Base-by-base conservation (phyloP, 495 filamentous ascomycete species). In the Podospora anserina region DNA sequence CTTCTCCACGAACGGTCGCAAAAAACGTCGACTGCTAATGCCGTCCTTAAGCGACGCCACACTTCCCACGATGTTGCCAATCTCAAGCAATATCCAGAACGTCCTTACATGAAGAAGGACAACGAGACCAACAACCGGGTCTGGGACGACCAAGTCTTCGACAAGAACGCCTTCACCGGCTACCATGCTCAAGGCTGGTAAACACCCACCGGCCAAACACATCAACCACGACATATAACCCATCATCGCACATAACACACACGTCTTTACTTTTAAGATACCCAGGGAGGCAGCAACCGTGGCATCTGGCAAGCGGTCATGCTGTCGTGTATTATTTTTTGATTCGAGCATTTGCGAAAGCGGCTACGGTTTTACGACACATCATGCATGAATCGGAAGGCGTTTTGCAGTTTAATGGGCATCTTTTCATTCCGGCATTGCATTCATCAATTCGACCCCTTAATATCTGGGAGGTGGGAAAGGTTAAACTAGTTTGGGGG, bases 61-160 rank as follows among this genome's bases (percentile, higher is more conserved):
- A 98, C 95, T 5, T 89, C 95, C 11, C 91, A 95, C 69, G 92
- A 96, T 71, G 85, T 96, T 66, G 90, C 90, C 59, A 92, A 93
- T 75, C 83, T 96, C 9, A 87, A 91, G 75, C 88, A 93, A 67
- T 92, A 90, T 69, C 93, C 92, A 0, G 85, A 86, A 70, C 76
- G 70, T 70, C 76, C 80, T 4, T 82, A 78, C 74, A 82, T 87
- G 80, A 79, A 76, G 73, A 79, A 79, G 70, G 75, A 83, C 68
- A 80, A 77, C 55, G 81, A 11, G 39, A 11, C 39, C 39, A 49
- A 49, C 6, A 49, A 16, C 13, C 39, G 39, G 39, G 39, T 11
- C 9, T 49, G 82, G 66, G 77, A 78, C 18, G 82, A 82, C 54
- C 68, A 82, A 83, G 85, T 73, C 78, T 85, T 68, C 85, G 83